Base-by-base conservation (phyloP, 2,329 filamentous ascomycete species). In the Septoria linicola region DNA sequence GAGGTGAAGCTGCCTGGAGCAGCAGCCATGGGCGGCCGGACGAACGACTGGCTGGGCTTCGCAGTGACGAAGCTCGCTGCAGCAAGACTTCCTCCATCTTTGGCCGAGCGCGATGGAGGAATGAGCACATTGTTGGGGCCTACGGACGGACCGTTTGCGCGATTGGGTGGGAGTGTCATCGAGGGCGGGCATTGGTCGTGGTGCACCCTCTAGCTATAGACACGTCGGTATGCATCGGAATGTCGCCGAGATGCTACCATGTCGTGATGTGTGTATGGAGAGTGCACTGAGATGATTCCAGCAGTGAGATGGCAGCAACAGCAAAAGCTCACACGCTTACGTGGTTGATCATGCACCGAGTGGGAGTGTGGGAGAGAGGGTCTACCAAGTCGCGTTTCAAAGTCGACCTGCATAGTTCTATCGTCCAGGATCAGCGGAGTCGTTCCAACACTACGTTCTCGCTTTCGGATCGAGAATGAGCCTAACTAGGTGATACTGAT, bases 1-100 rank as follows among this genome's bases (percentile, higher is more conserved):
- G 90, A 85, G 63, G 85, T 95, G 76, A 96, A 96, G 75, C 89
- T 96, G 36, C 91, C 91, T 2, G 81, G 81, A 11, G 67, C 67
- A 30, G 42, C 31, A 21, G 34, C 23, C 23, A 47, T 40, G 3
- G 16, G 32, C 1, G 85, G 85, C 20, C 87, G 82, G 55, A 84
- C 85, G 64, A 90, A 78, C 41, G 87, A 89, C 57, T 83, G 80
- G 3, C 52, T 47, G 3, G 54, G 59, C 49, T 64, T 67, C 41
- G 79, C 82, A 49, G 82, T 84, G 62, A 82, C 77, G 65, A 76
- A 76, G 54, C 76, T 75, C 35, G 70, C 51, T 7, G 61, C 73
- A 35, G 81, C 82, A 40, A 77, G 69, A n/a, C 81, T 80, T 44
- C 81, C 76, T 55, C 72, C 75, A 72, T 80, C 76, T 71, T 75